Conservation (phyloP, 1,284 basidiomycete species). For the Rhodotorula glutinis region DNA sequence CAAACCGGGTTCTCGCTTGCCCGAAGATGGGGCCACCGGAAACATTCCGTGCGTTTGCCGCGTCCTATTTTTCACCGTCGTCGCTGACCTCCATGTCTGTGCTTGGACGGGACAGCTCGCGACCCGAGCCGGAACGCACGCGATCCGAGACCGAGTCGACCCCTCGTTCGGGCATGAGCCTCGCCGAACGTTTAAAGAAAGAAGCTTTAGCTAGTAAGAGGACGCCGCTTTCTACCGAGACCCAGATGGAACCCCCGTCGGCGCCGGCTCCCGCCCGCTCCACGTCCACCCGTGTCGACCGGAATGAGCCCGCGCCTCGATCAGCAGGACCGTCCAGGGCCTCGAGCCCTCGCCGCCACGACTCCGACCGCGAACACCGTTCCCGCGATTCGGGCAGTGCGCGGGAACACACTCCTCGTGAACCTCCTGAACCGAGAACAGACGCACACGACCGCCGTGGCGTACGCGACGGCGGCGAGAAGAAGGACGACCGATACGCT, state of each 20-base stretch:
- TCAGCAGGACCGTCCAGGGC: constrained; percentile 6
- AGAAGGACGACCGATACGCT: no score
- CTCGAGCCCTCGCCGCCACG: constrained; percentile 2
- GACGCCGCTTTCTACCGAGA: neutral
- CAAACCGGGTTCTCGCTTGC: neutral
- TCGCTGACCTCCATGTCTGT: neutral
- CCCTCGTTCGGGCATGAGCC: neutral
- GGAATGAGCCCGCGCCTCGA: neutral
- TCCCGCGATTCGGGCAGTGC: constrained; percentile 11
- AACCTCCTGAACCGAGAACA: no score
- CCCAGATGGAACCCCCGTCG: constrained; percentile 32
- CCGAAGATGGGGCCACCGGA: neutral
- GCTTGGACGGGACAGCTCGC: neutral
- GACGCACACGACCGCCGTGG: neutral
- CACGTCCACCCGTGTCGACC: neutral
- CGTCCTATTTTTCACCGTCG: no score
- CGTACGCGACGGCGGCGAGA: neutral
- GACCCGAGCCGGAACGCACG: neutral
- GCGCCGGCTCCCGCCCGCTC: constrained; percentile 17
- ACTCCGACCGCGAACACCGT: constrained; percentile 27
- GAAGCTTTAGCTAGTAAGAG: constrained; percentile 28
- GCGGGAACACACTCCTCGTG: neutral
- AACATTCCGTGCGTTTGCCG: neutral
- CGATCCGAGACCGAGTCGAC: neutral
- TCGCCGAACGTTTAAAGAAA: constrained; percentile 34